A percentile compares a stretch with the other conserved stretches of the same genome.
Evolutionary conservation across 305 asterid genomes (phyloP).

Genomic region (Plantago rigida): DNA sequence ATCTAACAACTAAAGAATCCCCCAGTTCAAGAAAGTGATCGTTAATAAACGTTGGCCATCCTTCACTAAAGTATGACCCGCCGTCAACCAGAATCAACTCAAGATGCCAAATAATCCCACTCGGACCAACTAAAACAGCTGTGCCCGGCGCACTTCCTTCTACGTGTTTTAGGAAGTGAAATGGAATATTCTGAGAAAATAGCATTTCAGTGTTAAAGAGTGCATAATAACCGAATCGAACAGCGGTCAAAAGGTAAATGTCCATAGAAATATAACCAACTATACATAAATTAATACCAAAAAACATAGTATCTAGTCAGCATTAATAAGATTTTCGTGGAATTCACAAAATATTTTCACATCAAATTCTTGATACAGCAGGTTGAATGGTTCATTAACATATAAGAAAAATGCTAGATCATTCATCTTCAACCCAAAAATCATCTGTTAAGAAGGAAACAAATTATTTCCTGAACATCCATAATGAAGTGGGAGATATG

Average conservation of each 20-base stretch:
- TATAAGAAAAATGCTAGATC: too few relatives aligned
- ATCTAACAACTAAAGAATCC: constrained; percentile 66
- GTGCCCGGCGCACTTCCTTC: constrained; percentile 45
- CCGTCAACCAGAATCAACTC: constrained; percentile 38
- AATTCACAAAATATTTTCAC: too few relatives aligned
- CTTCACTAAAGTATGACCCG: constrained; percentile 49
- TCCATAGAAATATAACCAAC: constrained; percentile 3
- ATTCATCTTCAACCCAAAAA: too few relatives aligned
- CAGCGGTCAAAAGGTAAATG: neutral
- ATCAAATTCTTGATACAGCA: too few relatives aligned
- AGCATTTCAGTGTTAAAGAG: constrained; percentile 14
- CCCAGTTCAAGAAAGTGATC: constrained; percentile 69
- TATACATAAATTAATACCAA: neutral
- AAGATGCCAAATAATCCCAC: constrained; percentile 64
- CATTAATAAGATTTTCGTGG: neutral
- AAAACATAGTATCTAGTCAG: too few relatives aligned
- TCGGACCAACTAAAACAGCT: constrained; percentile 60
- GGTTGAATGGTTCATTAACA: too few relatives aligned
- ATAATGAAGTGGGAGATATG: too few relatives aligned
- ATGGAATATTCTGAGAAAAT: constrained; percentile 58
- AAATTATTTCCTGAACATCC: too few relatives aligned
- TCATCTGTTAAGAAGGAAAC: too few relatives aligned
- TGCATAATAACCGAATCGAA: constrained; percentile 15
- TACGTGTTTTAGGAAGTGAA: constrained; percentile 44
- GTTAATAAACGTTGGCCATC: constrained; percentile 63